Base-by-base conservation (phyloP, 306 rosid genomes). In the Medicago ruthenica region DNA sequence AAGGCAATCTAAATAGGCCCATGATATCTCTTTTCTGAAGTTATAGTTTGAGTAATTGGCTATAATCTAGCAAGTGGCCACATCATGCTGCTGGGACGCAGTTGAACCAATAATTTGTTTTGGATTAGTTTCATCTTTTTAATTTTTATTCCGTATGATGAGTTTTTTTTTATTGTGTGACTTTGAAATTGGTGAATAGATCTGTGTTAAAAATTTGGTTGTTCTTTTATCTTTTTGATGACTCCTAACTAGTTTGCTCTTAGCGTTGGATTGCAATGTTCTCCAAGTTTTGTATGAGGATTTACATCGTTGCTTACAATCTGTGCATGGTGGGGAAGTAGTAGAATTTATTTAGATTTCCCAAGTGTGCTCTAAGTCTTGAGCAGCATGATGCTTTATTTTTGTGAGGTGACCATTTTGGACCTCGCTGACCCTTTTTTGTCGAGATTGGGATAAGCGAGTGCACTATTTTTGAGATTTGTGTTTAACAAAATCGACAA, bases 391-490 rank as follows among this genome's bases (percentile, higher is more conserved):
- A 36, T 76, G 75, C 22, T 47, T 27, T 27, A 27, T 6, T 61
- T 75, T 74, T 68, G 17, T 61, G 61, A 8, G 67, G 68, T 41
- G 5, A n/a, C 51, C 75, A 45, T 55, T 21, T 18, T 70, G 20
- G 51, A n/a, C 51, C 13, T 6, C 14, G 6, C 53, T 3, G 44
- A 55, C 48, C 48, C 40, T 44, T 37, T 59, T 37, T 80, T 4
- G 17, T 37, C 8, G 21, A 10, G 62, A 17, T 1, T 18, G 11
- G 24, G 55, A 53, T 24, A 61, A 42, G 9, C 20, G 8, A 63
- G 59, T 75, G 39, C 60, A 17, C 53, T 55, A 55, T 18, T 47
- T 40, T 69, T 67, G 31, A 18, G 67, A 69, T 44, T 34, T 8
- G 0, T 59, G 17, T 67, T 64, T 55, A 57, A 7, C 64, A 45